phyloP scores from a whole-genome alignment of 1,284 basidiomycete species.

The Mixia osmundae region DNA sequence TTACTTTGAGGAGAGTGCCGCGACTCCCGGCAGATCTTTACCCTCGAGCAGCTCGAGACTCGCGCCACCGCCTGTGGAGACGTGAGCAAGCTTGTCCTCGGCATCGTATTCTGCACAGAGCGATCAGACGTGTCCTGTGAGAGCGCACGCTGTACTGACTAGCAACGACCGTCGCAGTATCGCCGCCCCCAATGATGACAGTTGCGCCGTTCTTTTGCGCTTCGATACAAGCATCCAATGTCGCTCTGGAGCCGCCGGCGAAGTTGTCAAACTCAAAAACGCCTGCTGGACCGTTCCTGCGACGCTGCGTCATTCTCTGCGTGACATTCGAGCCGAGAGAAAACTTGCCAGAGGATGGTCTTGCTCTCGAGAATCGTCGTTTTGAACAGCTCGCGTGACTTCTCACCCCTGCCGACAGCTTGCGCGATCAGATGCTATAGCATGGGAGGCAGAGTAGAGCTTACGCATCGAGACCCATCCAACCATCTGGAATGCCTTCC shows the following conservation, averaged over 20 bases:
- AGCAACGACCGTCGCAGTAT: conserved; percentile 75
- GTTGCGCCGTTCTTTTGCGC: conserved; percentile 67
- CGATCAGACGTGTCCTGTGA: background rate
- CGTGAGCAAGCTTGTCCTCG: conserved; percentile 81
- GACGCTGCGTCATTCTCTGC: background rate
- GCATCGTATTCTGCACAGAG: conserved; percentile 30
- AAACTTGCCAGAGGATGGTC: conserved; percentile 65
- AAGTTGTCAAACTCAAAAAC: conserved; percentile 94
- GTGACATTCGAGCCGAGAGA: background rate
- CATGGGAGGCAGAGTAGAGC: conserved; percentile 4
- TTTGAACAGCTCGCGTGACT: conserved; percentile 58
- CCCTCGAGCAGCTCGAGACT: conserved; percentile 88
- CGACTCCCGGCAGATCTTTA: conserved; percentile 72
- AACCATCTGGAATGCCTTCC: conserved; percentile 72
- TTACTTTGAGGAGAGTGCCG: conserved; percentile 46
- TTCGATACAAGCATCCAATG: conserved; percentile 69
- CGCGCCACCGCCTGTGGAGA: conserved; percentile 91
- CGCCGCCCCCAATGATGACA: conserved; percentile 75
- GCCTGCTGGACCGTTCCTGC: conserved; percentile 68
- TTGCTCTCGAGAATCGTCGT: conserved; percentile 65
- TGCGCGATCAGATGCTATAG: background rate
- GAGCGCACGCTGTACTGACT: conserved; percentile 5
- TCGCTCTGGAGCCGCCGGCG: conserved; percentile 56
- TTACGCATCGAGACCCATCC: conserved; percentile 64
- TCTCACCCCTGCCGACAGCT: conserved; percentile 36